These are phyloP conservation scores for Lipomyces japonicus DNA, from an alignment of 805 yeast genomes.

Conservation along the genomic window DNA sequence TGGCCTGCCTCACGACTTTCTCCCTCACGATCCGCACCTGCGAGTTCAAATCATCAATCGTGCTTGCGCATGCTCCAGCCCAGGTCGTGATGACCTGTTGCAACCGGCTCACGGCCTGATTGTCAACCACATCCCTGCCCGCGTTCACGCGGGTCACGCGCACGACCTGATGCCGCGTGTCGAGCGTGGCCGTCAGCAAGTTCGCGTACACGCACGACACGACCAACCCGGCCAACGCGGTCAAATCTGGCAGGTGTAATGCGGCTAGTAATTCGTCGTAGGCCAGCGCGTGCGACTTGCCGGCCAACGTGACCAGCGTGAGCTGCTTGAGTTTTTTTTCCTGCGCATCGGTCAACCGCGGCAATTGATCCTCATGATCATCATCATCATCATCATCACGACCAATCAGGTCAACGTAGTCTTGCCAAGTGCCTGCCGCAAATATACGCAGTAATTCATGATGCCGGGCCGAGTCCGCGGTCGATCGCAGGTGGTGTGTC, in stretches of 20 bases:
- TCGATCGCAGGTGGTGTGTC: slow-evolving; percentile 1
- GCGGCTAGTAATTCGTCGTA: slow-evolving; percentile 10
- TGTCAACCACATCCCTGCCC: slow-evolving; percentile 22
- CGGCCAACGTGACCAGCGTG: slow-evolving; percentile 19
- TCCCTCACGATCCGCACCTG: slow-evolving; percentile 14
- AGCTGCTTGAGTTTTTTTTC: slow-evolving; percentile 22
- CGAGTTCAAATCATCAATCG: slow-evolving; percentile 8
- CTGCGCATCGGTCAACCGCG: slow-evolving; percentile 14
- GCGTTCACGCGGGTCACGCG: slow-evolving; percentile 15
- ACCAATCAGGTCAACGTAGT: slow-evolving; percentile 5
- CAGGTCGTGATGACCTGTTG: slow-evolving; percentile 15
- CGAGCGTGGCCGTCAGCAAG: slow-evolving; percentile 19
- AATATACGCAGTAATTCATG: slow-evolving; percentile 12
- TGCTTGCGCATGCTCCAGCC: slow-evolving; percentile 14
- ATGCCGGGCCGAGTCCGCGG: slow-evolving; percentile 1
- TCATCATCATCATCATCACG: no score
- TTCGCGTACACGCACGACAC: slow-evolving; percentile 19
- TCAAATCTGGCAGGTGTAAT: slow-evolving; percentile 10
- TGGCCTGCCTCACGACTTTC: slow-evolving; percentile 3
- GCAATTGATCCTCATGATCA: neutral
- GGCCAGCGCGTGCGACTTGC: slow-evolving; percentile 9
- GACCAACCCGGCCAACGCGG: slow-evolving; percentile 12
- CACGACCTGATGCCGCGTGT: slow-evolving; percentile 18
- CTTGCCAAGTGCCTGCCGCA: slow-evolving; percentile 25
- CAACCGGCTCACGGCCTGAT: slow-evolving; percentile 2